These are phyloP conservation scores for Aurantiochytrium sp. DNA, from an alignment of 108 stramenopile species.

Conservation along the genomic window DNA sequence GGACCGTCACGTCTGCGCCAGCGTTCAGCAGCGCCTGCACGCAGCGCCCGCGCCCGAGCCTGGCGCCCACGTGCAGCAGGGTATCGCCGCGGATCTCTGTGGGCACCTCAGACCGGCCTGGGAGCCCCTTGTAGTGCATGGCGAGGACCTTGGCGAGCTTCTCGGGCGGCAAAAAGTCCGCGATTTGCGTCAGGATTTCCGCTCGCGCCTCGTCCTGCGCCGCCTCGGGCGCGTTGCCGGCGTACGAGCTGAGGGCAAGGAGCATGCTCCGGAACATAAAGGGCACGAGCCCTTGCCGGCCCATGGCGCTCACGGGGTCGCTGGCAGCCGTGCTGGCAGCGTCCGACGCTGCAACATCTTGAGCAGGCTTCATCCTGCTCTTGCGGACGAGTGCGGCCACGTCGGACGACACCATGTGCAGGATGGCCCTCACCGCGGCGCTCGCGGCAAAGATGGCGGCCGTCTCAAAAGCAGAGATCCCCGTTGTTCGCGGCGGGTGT, in stretches of 20 bases:
- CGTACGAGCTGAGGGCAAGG: not conserved
- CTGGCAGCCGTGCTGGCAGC: too few relatives aligned
- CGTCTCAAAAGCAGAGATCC: not conserved
- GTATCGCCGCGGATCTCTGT: slow-evolving; percentile 13
- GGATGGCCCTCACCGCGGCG: not conserved
- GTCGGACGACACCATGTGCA: not conserved
- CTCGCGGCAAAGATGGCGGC: not conserved
- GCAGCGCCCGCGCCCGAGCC: not conserved
- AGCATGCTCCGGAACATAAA: not conserved
- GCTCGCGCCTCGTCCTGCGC: not conserved
- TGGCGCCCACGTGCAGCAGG: not conserved
- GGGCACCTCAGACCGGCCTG: not conserved
- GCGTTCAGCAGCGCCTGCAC: not conserved
- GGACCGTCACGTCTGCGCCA: not conserved
- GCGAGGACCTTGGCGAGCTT: not conserved
- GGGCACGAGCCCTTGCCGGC: not conserved
- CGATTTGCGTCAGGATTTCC: not conserved
- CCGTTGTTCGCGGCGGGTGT: not conserved
- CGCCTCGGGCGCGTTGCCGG: not conserved
- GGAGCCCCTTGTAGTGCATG: not conserved
- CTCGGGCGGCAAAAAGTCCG: not conserved
- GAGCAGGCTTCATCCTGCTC: not conserved
- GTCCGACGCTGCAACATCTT: too few relatives aligned
- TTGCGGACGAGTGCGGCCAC: not conserved
- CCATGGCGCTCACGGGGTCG: not conserved